Conservation (phyloP, 495 filamentous ascomycete species). For the Neurospora sp. region DNA sequence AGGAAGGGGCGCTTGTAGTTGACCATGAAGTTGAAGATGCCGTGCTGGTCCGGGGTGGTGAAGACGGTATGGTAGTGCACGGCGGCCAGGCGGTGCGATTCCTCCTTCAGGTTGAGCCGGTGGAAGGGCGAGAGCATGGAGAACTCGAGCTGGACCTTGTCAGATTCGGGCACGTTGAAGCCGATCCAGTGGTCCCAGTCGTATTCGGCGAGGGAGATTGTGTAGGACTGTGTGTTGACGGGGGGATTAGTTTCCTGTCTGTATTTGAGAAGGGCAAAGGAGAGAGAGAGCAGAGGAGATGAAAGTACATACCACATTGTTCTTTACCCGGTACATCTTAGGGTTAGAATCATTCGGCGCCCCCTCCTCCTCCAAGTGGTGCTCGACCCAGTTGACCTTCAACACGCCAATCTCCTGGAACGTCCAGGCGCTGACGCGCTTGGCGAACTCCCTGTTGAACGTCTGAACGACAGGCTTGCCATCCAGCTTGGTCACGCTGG, state of each 20-base stretch:
- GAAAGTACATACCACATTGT: constrained; percentile 65
- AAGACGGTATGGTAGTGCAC: constrained; percentile 58
- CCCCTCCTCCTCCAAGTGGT: constrained; percentile 54
- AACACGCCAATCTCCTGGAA: constrained; percentile 91
- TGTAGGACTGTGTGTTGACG: constrained; percentile 58
- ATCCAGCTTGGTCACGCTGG: constrained; percentile 55
- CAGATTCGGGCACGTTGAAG: constrained; percentile 55
- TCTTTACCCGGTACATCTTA: constrained; percentile 90
- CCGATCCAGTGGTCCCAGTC: constrained; percentile 56
- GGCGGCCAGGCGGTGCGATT: constrained; percentile 26
- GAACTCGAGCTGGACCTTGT: constrained; percentile 87
- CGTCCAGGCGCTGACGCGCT: constrained; percentile 74
- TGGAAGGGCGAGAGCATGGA: constrained; percentile 98
- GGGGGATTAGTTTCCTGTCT: neutral
- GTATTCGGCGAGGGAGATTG: constrained; percentile 83
- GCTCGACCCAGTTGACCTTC: constrained; percentile 71
- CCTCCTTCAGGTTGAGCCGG: constrained; percentile 56
- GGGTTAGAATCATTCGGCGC: constrained; percentile 57
- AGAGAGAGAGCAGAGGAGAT: no score
- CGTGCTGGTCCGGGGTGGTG: constrained; percentile 86
- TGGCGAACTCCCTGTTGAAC: constrained; percentile 76
- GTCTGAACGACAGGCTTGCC: constrained; percentile 42
- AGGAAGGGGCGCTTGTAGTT: constrained; percentile 94
- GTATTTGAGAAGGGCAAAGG: no score
- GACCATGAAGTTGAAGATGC: constrained; percentile 92